phyloP scores from a whole-genome alignment of 441 rosid genomes.

The Erysimum cheiri region DNA sequence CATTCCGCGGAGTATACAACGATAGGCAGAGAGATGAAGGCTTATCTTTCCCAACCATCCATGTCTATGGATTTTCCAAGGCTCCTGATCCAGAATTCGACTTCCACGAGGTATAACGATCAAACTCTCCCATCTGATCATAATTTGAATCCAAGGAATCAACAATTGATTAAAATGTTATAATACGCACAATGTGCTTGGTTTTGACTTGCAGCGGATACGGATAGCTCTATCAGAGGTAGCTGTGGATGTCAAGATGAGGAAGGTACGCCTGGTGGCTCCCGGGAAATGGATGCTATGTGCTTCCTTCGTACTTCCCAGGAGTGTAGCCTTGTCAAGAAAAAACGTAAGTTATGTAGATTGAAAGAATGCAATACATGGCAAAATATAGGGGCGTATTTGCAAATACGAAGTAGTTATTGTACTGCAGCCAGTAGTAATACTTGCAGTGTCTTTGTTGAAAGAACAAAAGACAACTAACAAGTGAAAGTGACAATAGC shows the following conservation, averaged over 20 bases:
- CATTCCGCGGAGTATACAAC: constrained; percentile 71
- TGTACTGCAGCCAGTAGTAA: constrained; percentile 32
- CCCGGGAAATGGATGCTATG: constrained; percentile 95
- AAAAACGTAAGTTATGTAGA: constrained; percentile 39
- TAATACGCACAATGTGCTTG: neutral
- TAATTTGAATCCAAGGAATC: neutral
- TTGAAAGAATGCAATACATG: constrained; percentile 16
- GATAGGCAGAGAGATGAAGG: constrained; percentile 48
- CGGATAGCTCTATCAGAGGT: constrained; percentile 72
- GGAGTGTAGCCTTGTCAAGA: constrained; percentile 69
- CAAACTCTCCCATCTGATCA: neutral
- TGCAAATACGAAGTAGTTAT: constrained; percentile 28
- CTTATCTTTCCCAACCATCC: constrained; percentile 65
- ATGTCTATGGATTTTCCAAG: constrained; percentile 92
- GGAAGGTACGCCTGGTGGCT: constrained; percentile 76
- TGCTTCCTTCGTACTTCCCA: constrained; percentile 81
- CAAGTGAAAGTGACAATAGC: constrained; percentile 36
- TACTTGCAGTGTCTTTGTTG: constrained; percentile 37
- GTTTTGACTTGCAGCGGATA: constrained; percentile 64
- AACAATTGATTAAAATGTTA: neutral
- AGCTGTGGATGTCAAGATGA: constrained; percentile 80
- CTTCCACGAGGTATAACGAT: constrained; percentile 68
- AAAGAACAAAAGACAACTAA: constrained; percentile 38
- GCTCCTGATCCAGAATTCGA: constrained; percentile 90
- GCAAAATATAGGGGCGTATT: constrained; percentile 22